A percentile compares a stretch with the other conserved stretches of the same genome.
Evolutionary conservation across 116 monocot genomes (phyloP).

Genomic region (Iris pallida): DNA sequence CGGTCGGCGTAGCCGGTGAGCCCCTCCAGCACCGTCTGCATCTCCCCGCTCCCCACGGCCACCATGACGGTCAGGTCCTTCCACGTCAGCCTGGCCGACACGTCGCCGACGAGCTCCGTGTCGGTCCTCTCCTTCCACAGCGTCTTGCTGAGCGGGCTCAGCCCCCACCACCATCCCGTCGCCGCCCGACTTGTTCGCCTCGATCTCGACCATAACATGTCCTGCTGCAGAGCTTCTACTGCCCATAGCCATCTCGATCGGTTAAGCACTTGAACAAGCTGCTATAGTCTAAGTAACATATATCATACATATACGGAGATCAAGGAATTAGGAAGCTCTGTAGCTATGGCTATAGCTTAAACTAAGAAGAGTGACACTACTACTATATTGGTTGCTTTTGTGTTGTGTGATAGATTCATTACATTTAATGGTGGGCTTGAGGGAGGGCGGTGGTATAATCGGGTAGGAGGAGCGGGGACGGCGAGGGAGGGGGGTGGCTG

Average conservation of each 20-base stretch:
- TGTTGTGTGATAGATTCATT: neutral
- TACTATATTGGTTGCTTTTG: too few species aligned
- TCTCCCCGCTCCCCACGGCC: conserved; percentile 25
- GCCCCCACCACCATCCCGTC: conserved; percentile 22
- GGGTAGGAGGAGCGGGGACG: too few species aligned
- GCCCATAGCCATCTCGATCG: too few species aligned
- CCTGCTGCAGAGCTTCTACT: conserved; percentile 14
- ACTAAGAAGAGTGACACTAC: too few species aligned
- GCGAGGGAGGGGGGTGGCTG: too few species aligned
- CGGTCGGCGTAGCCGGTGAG: conserved; percentile 81
- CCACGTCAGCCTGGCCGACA: conserved; percentile 73
- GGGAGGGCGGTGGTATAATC: too few species aligned
- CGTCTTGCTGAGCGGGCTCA: conserved; percentile 87
- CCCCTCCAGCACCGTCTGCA: conserved; percentile 52
- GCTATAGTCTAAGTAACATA: too few species aligned
- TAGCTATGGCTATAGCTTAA: too few species aligned
- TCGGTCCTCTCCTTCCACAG: conserved; percentile 59
- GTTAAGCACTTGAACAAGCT: too few species aligned
- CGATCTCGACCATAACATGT: conserved; percentile 53
- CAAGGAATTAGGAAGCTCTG: too few species aligned
- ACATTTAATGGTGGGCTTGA: neutral
- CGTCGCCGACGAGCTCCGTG: conserved; percentile 45
- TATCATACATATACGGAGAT: too few species aligned
- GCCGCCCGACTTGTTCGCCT: conserved; percentile 26
- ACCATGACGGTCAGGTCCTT: conserved; percentile 82